Base-by-base conservation (phyloP, 768 basidiomycete genomes). In the Tulasnella sp. region DNA sequence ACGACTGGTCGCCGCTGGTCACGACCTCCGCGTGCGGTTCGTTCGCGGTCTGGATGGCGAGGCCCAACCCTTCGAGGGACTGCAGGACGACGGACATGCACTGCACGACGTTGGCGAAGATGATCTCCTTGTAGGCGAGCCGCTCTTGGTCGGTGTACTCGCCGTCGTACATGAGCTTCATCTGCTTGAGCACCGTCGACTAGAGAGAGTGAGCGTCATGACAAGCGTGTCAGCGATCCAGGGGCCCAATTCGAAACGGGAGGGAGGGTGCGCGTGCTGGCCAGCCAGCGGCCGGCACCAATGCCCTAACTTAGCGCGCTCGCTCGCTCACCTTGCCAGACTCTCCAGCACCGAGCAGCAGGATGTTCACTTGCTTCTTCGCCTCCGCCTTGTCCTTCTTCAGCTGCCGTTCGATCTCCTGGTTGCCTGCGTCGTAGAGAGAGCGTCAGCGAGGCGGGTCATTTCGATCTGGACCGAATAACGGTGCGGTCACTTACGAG, bases 51-150 rank as follows among this genome's bases (percentile, higher is more conserved):
- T 88, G 85, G 48, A 96, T 89, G 18, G 87, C 83, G 75, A 96
- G 90, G 82, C 92, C 92, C 83, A 98, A 91, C 79, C 91, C 89
- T 39, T 92, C 91, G 86, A 98, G 90, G 0, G 96, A 96, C 82
- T 98, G 96, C 35, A 99, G 91, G 83, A 98, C 92, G 72, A 95
- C 95, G 55, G 94, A 91, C 96, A 98, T 97, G 44, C 93, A 95
- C 85, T 97, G 95, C 80, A 96, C 89, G 44, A 94, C 96, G 84
- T 97, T 97, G 73, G 92, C 93, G 81, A 89, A 96, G 81, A 98
- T 96, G 83, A 97, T 96, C 85, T 96, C 96, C 85, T 93, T 94
- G 90, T 96, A 97, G 29, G 93, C 92, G 77, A 96, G 93, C 67
- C 96, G 88, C 85, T 97, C 95, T 81, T 91, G 89, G 78, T 92